Conservation (phyloP, 2,329 filamentous ascomycete genomes). For the Colletotrichum limetticola region DNA sequence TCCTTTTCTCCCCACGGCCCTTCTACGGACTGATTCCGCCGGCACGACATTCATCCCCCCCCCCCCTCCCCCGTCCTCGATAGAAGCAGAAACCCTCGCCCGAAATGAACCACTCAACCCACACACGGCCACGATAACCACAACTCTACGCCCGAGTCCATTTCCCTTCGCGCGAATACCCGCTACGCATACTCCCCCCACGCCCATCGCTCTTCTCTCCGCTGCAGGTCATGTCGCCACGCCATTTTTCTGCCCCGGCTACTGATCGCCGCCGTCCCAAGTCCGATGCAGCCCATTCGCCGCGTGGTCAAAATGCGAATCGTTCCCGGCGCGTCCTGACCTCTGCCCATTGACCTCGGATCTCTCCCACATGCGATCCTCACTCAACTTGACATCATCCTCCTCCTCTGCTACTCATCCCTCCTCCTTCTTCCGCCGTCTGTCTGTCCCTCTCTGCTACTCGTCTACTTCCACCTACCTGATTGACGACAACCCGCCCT, state of each 20-base stretch:
- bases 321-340: slow-evolving; percentile 10
- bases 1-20: slow-evolving; percentile 13
- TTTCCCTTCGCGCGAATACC: not conserved
- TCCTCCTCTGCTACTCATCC: not conserved
- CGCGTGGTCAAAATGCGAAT: slow-evolving; percentile 25
- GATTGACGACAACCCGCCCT: not conserved
- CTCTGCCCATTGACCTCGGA: not conserved
- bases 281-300: slow-evolving; percentile 1
- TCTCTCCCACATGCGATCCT: not conserved
- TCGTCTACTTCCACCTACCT: not conserved
- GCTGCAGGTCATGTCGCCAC: slow-evolving; percentile 22
- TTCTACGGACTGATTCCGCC: slow-evolving; percentile 16
- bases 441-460: not conserved
- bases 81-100: not conserved
- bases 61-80: not conserved
- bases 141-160: not conserved
- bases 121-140: not conserved
- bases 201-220: not conserved
- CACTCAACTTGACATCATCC: not conserved
- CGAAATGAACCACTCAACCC: not conserved
- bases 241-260: slow-evolving; percentile 15
- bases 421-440: not conserved
- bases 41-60: not conserved
- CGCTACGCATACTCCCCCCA: not conserved
- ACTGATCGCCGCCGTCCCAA: slow-evolving; percentile 13